These are phyloP conservation scores for Brassica balearica DNA, from an alignment of 441 rosid genomes.

Conservation along the genomic window DNA sequence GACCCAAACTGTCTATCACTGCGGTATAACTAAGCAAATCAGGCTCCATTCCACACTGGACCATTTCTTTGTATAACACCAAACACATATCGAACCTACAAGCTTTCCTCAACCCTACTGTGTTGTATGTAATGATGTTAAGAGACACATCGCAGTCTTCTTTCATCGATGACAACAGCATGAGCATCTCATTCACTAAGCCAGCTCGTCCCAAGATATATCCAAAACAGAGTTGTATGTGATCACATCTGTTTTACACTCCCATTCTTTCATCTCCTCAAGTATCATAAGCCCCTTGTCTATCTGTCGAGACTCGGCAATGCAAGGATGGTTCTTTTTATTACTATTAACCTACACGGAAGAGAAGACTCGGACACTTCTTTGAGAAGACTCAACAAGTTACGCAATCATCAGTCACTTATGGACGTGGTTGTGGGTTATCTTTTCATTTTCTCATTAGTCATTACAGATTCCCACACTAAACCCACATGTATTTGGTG, in stretches of 20 bases:
- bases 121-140: slow-evolving; percentile 77
- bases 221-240: slow-evolving; percentile 77
- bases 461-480: too few species aligned
- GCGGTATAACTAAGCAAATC: slow-evolving; percentile 89
- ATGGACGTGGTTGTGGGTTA: too few species aligned
- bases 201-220: slow-evolving; percentile 71
- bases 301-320: slow-evolving; percentile 70
- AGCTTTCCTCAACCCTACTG: slow-evolving; percentile 66
- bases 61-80: slow-evolving; percentile 58
- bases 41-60: slow-evolving; percentile 57
- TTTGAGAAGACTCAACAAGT: slow-evolving; percentile 57
- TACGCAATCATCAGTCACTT: slow-evolving; percentile 44
- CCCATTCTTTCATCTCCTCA: slow-evolving; percentile 53
- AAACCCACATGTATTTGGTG: background rate
- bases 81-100: slow-evolving; percentile 72
- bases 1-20: slow-evolving; percentile 74
- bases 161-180: slow-evolving; percentile 62
- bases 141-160: slow-evolving; percentile 55
- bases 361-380: slow-evolving; percentile 55
- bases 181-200: slow-evolving; percentile 60
- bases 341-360: slow-evolving; percentile 50
- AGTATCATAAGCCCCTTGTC: slow-evolving; percentile 67
- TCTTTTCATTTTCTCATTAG: too few species aligned
- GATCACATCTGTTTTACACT: slow-evolving; percentile 68
- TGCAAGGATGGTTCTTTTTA: slow-evolving; percentile 69